Percentiles rank a stretch among this genome's conserved stretches.
phyloP scores from a whole-genome alignment of 1,284 basidiomycete species.

The Papiliotrema nemorosa region DNA sequence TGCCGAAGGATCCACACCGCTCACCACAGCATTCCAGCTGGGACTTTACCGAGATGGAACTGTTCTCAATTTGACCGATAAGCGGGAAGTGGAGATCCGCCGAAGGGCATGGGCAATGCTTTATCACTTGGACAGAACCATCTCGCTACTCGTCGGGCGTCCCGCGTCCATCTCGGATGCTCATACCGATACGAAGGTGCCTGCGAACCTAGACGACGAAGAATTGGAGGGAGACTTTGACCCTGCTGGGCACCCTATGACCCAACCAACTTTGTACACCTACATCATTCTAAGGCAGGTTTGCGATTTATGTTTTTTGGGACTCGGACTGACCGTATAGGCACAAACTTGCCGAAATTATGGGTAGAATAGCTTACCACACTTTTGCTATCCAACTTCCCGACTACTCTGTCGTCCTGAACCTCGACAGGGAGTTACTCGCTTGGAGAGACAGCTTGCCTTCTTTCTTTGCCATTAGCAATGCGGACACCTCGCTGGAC shows the following conservation, averaged over 20 bases:
- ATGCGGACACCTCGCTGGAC: conserved; percentile 44
- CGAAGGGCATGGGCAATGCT: conserved; percentile 50
- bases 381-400: conserved; percentile 52
- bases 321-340: conserved; percentile 12
- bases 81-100: conserved; percentile 50
- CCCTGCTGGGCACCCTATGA: conserved; percentile 47
- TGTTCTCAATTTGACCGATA: conserved; percentile 47
- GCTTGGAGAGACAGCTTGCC: conserved; percentile 47
- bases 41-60: conserved; percentile 51
- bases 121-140: conserved; percentile 50
- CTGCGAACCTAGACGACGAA: conserved; percentile 51
- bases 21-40: conserved; percentile 50
- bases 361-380: conserved; percentile 50
- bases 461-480: conserved; percentile 43
- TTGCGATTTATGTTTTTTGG: background rate
- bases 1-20: conserved; percentile 49
- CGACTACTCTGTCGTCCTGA: conserved; percentile 49
- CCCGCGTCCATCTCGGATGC: conserved; percentile 50
- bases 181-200: conserved; percentile 49
- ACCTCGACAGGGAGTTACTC: conserved; percentile 50
- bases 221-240: conserved; percentile 50
- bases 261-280: conserved; percentile 48
- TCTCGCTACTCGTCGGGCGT: conserved; percentile 49
- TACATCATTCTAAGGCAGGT: conserved; percentile 47
- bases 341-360: conserved; percentile 49